Evolutionary conservation across 179 eudicot species (phyloP).

Genomic region (Beta macrorhiza): DNA sequence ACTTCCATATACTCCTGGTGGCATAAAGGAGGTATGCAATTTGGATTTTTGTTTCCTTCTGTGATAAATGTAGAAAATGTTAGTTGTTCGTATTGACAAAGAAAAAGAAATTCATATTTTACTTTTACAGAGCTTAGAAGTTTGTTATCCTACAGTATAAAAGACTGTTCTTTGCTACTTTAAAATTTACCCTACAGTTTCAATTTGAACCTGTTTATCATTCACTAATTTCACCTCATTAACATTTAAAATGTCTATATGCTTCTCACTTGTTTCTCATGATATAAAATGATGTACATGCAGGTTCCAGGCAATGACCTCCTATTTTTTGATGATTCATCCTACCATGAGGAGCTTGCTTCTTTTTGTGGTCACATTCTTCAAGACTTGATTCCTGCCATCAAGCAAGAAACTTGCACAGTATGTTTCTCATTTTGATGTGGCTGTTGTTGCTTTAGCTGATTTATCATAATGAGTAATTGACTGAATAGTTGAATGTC

Average conservation of each 20-base stretch:
- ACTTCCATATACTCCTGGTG: conserved; percentile 41
- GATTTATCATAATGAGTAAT: neutral
- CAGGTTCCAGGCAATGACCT: conserved; percentile 51
- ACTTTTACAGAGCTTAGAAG: neutral
- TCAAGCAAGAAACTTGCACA: conserved; percentile 52
- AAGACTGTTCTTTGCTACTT: neutral
- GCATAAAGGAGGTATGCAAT: conserved; percentile 39
- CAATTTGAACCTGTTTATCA: neutral
- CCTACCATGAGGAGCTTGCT: conserved; percentile 43
- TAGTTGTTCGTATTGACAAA: neutral
- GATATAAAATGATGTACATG: conserved; percentile 6
- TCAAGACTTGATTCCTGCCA: conserved; percentile 32
- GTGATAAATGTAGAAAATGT: neutral
- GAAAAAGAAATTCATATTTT: neutral
- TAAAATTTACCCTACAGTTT: neutral
- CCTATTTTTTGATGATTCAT: conserved; percentile 45
- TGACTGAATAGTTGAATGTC: conserved; percentile 24
- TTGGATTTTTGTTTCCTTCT: neutral
- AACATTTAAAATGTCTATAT: neutral
- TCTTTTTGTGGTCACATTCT: conserved; percentile 46
- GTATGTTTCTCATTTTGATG: conserved; percentile 28
- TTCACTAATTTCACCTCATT: neutral
- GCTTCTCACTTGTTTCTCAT: conserved; percentile 10
- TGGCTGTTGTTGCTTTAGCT: conserved; percentile 7
- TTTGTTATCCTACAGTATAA: neutral